Percentiles rank a stretch among this genome's conserved stretches.
phyloP scores from a whole-genome alignment of 352 stramenopile species.

The Phytophthora vignae region DNA sequence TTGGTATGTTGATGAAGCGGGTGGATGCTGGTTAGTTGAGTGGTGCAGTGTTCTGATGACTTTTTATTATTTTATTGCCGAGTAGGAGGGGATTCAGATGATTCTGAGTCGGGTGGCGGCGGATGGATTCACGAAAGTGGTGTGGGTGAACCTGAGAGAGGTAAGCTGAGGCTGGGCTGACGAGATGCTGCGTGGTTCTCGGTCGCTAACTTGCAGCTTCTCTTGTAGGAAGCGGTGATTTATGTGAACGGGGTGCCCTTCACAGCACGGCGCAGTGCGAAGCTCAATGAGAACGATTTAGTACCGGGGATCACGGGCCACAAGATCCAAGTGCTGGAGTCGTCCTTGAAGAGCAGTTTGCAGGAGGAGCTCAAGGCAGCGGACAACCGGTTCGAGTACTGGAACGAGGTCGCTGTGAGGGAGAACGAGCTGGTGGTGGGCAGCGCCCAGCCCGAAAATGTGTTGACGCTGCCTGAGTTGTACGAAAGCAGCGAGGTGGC shows the following conservation, averaged over 20 bases:
- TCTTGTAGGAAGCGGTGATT: conserved; percentile 69
- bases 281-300: conserved; percentile 87
- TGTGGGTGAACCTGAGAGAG: conserved; percentile 88
- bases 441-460: conserved; percentile 49
- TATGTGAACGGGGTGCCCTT: conserved; percentile 82
- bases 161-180: conserved; percentile 22
- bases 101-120: conserved; percentile 70
- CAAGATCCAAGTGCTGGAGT: conserved; percentile 83
- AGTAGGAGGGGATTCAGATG: conserved; percentile 76
- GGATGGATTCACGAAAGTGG: conserved; percentile 81
- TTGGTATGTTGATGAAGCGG: conserved; percentile 42
- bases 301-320: conserved; percentile 85
- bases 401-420: conserved; percentile 70
- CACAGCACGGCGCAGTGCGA: conserved; percentile 75
- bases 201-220: neutral
- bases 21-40: neutral
- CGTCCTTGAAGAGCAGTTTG: conserved; percentile 81
- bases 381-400: conserved; percentile 79
- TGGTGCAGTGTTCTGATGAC: neutral
- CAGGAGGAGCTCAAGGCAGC: conserved; percentile 64
- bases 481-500: conserved; percentile 57
- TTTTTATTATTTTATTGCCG: conserved; percentile 16
- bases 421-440: conserved; percentile 69
- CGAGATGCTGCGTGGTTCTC: neutral
- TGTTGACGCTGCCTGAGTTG: conserved; percentile 75